phyloP scores from a whole-genome alignment of 331 rosid species.

The Rosa hybrid region DNA sequence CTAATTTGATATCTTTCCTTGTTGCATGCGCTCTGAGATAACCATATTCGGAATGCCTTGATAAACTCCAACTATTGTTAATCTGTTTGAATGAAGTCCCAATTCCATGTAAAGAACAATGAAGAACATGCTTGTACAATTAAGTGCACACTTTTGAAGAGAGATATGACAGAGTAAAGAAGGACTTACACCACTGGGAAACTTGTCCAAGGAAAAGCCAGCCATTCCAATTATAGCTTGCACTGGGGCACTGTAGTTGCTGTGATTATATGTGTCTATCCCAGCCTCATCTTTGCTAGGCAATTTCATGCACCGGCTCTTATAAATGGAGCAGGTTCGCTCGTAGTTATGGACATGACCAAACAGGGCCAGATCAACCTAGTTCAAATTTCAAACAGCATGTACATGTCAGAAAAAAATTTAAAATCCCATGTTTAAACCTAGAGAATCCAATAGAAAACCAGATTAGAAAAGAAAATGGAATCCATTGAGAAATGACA shows the following conservation, averaged over 20 bases:
- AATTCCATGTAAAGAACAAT: background rate
- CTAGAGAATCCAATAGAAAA: background rate
- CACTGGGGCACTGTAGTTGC: conserved; percentile 77
- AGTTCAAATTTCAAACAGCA: conserved; percentile 27
- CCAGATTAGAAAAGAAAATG: background rate
- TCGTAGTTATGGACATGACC: conserved; percentile 91
- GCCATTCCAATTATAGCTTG: conserved; percentile 88
- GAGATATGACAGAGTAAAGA: conserved; percentile 8
- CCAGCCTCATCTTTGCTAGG: conserved; percentile 61
- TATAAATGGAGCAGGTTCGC: conserved; percentile 69
- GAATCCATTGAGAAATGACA: no score
- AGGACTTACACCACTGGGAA: conserved; percentile 40
- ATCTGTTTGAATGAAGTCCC: conserved; percentile 31
- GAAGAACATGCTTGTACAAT: background rate
- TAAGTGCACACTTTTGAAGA: background rate
- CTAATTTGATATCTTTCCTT: conserved; percentile 43
- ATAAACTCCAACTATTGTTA: conserved; percentile 57
- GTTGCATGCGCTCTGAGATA: conserved; percentile 66
- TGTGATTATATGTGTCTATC: conserved; percentile 63
- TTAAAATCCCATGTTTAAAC: no score
- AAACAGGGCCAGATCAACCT: conserved; percentile 77
- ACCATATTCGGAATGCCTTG: conserved; percentile 62
- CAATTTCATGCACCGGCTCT: conserved; percentile 47
- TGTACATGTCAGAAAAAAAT: background rate
- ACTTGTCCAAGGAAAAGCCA: conserved; percentile 70